Evolutionary conservation across 2,329 filamentous ascomycete species (phyloP).

Genomic region (Purpureocillium takamizusanense): DNA sequence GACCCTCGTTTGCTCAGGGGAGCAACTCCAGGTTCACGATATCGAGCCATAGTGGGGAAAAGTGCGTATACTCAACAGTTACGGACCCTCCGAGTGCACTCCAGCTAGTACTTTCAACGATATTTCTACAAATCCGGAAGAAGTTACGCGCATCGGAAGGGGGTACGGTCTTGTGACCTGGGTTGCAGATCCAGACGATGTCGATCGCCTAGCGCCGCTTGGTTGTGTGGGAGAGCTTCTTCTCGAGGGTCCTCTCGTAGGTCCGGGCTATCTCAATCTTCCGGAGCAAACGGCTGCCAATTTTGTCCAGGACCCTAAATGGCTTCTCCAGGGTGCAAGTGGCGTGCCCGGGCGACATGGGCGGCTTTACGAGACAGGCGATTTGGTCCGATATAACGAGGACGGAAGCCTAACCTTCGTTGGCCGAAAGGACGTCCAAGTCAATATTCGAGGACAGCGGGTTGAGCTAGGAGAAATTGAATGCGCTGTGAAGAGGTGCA

Average conservation of each 20-base stretch:
- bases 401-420: constrained; percentile 18
- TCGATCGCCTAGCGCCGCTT: constrained; percentile 13
- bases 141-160: neutral
- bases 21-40: constrained; percentile 21
- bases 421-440: constrained; percentile 33
- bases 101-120: constrained; percentile 4
- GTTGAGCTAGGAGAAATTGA: constrained; percentile 30
- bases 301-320: constrained; percentile 34
- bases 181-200: constrained; percentile 17
- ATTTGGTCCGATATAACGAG: constrained; percentile 15
- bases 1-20: constrained; percentile 30
- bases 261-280: constrained; percentile 38
- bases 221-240: constrained; percentile 23
- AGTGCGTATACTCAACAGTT: constrained; percentile 6
- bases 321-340: constrained; percentile 16
- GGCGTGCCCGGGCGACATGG: constrained; percentile 21
- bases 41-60: neutral
- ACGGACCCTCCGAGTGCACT: constrained; percentile 12
- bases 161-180: constrained; percentile 10
- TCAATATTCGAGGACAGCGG: constrained; percentile 43
- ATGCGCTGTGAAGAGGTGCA: constrained; percentile 6
- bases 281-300: constrained; percentile 30
- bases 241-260: constrained; percentile 34
- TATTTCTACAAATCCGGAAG: neutral
- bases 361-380: constrained; percentile 26